A percentile compares a stretch with the other conserved stretches of the same genome.
These are phyloP conservation scores for Huntiella omanensis DNA, from an alignment of 2,329 filamentous ascomycete species.

Conservation along the genomic window DNA sequence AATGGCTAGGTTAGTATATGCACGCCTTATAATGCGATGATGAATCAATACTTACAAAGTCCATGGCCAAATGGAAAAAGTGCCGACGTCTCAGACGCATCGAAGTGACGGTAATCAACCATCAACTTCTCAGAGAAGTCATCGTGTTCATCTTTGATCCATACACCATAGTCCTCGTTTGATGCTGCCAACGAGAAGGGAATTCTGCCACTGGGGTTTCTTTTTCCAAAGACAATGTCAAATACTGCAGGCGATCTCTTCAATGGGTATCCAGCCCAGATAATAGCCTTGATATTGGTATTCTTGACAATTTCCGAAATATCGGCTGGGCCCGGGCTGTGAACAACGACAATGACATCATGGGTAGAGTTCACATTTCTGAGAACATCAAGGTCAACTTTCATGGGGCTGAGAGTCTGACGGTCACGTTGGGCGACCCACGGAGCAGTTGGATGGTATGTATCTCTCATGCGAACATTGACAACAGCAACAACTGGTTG, in stretches of 20 bases:
- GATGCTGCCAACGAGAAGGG: constrained; percentile 40
- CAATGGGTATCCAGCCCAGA: constrained; percentile 75
- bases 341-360: constrained; percentile 16
- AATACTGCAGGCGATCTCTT: constrained; percentile 67
- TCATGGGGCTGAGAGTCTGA: no score
- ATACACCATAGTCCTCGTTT: constrained; percentile 26
- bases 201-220: constrained; percentile 57
- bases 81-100: constrained; percentile 42
- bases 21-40: background rate
- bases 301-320: constrained; percentile 49
- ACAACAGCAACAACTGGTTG: no score
- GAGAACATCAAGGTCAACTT: no score
- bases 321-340: constrained; percentile 55
- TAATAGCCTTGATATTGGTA: constrained; percentile 35
- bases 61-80: constrained; percentile 67
- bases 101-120: constrained; percentile 65
- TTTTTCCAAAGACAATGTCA: constrained; percentile 55
- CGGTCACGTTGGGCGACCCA: constrained; percentile 47
- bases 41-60: constrained; percentile 33
- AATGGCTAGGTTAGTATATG: background rate
- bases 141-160: constrained; percentile 25
- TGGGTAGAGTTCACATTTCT: background rate
- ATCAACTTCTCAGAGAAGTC: constrained; percentile 71
- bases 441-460: no score
- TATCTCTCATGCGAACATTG: constrained; percentile 37